Evolutionary conservation across 306 rosid genomes (phyloP), one percentile per base, ranked within the genome.

Genomic region (Fagus sylvatica): DNA sequence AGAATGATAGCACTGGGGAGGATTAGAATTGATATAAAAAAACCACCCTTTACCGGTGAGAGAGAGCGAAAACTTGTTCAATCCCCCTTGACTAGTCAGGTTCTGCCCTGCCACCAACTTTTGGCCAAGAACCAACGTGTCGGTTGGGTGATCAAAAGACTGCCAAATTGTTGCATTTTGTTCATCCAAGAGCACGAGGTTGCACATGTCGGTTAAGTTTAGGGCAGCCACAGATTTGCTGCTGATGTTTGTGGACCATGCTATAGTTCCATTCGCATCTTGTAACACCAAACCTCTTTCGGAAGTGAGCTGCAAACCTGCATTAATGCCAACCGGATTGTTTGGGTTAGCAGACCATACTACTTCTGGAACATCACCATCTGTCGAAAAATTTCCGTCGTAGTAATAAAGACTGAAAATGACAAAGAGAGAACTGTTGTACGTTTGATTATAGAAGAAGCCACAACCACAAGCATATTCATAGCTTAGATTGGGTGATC

Each of bases 301-400:
- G 7, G 49, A 8, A 2, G 41, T 4, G 74, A 69, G 32, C 55
- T 69, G 28, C 36, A 46, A n/a, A 33, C n/a, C 42, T 22, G 74
- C 53, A 69, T 48, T 4, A 19, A 43, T 4, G 0, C 5, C n/a
- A 19, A 69, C 74, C 19, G 74, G 57, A 16, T 69, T 46, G 16
- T 8, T 69, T 9, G n/a, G 74, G 17, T 69, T 69, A 3, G 39
- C 54, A 17, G 39, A 69, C 74, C 74, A 69, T 46, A 69, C 55
- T 46, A 69, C 15, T 22, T 43, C 1, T 28, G 39, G 54, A 7
- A 11, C 54, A 69, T 0, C 0, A 0, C 10, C n/a, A n/a, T n/a
- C 1, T 0, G 5, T 7, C 6, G 1, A 0, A 1, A 0, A 33
- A 41, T 9, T 19, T 7, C 0, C 8, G 4, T 5, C 1, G n/a